Conservation (phyloP, 495 filamentous ascomycete genomes). For the Massariosphaeria phaeospora region DNA sequence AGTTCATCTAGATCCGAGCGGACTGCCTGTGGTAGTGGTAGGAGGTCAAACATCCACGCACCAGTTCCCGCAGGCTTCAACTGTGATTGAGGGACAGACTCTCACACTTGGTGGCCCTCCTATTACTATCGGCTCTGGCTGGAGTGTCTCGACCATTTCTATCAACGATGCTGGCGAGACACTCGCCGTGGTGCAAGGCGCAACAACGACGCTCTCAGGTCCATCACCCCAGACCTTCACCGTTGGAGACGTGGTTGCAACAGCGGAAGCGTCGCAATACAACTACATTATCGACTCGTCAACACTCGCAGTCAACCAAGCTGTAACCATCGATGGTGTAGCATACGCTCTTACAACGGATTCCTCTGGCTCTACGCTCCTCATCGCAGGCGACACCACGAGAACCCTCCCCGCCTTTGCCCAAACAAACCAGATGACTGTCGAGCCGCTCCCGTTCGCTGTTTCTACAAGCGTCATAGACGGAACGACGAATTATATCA, state of each 20-base stretch:
- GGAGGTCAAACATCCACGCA: slow-evolving; percentile 8
- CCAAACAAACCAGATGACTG: neutral
- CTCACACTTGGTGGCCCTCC: slow-evolving; percentile 14
- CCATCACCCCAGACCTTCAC: slow-evolving; percentile 8
- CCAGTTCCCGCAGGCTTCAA: neutral
- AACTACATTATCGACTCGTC: slow-evolving; percentile 8
- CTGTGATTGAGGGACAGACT: slow-evolving; percentile 5
- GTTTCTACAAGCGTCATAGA: slow-evolving; percentile 4
- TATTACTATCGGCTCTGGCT: slow-evolving; percentile 12
- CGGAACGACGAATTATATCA: slow-evolving; percentile 14
- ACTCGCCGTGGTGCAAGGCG: neutral
- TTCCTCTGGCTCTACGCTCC: slow-evolving; percentile 6
- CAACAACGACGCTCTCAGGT: neutral
- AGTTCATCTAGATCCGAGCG: slow-evolving; percentile 15
- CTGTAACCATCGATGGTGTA: slow-evolving; percentile 19
- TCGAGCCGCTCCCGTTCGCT: neutral
- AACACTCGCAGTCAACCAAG: slow-evolving; percentile 9
- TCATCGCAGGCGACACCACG: slow-evolving; percentile 8
- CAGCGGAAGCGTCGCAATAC: neutral
- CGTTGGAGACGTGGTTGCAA: slow-evolving; percentile 11
- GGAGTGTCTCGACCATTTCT: neutral
- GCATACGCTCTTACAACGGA: slow-evolving; percentile 12
- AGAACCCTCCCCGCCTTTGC: slow-evolving; percentile 1
- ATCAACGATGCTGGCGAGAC: slow-evolving; percentile 14
- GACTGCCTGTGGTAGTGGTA: slow-evolving; percentile 8